These are phyloP conservation scores for Astraeus odoratus DNA, from an alignment of 768 basidiomycete genomes.

Conservation along the genomic window DNA sequence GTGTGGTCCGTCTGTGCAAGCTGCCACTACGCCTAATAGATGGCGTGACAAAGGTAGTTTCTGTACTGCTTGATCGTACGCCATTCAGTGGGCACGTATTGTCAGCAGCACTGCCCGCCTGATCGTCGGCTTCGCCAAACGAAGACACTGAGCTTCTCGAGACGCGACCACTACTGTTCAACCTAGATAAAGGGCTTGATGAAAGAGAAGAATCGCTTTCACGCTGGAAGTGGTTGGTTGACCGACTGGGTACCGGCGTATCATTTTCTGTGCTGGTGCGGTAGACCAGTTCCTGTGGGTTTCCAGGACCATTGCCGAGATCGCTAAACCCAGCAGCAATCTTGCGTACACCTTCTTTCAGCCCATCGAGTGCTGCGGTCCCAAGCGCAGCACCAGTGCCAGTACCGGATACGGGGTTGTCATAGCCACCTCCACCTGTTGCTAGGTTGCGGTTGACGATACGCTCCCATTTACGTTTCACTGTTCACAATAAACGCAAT, in stretches of 20 bases:
- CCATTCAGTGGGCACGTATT: neutral
- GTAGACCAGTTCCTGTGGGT: no score
- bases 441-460: conserved; percentile 64
- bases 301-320: no score
- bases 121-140: conserved; percentile 27
- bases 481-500: conserved; percentile 22
- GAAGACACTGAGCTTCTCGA: conserved; percentile 45
- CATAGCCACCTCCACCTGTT: conserved; percentile 9
- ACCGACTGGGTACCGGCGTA: no score
- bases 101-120: neutral
- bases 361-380: conserved; percentile 40
- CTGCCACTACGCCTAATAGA: neutral
- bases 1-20: neutral
- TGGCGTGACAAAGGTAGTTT: neutral
- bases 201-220: conserved; percentile 24
- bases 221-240: conserved; percentile 2
- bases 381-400: conserved; percentile 8
- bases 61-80: conserved; percentile 7
- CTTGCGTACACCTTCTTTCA: conserved; percentile 60
- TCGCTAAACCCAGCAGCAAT: conserved; percentile 42
- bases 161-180: conserved; percentile 25
- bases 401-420: conserved; percentile 4
- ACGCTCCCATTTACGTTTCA: conserved; percentile 81
- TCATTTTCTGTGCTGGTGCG: no score
- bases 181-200: conserved; percentile 9